Conservation (phyloP, 2,329 filamentous ascomycete species). For the Apiospora koreana region DNA sequence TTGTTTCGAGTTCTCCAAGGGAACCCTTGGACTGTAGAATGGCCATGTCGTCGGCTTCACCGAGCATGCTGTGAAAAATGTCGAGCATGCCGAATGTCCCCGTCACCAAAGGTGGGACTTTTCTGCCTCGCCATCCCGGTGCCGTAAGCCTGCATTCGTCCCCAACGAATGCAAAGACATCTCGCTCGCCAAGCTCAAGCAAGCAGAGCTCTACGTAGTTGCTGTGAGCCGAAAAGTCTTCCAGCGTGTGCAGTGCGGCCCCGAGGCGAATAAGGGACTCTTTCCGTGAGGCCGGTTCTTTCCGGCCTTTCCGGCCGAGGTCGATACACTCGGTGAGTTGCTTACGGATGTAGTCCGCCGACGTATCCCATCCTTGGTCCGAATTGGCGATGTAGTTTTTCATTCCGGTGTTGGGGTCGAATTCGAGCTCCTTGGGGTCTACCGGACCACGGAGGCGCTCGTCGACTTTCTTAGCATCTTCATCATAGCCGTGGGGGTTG, state of each 20-base stretch:
- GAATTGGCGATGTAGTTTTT: slow-evolving; percentile 34
- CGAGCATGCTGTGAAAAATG: slow-evolving; percentile 33
- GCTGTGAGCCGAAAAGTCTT: slow-evolving; percentile 56
- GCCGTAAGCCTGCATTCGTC: slow-evolving; percentile 32
- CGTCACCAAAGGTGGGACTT: slow-evolving; percentile 52
- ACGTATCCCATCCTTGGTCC: slow-evolving; percentile 29
- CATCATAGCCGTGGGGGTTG: slow-evolving; percentile 40
- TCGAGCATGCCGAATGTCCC: slow-evolving; percentile 51
- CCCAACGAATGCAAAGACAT: slow-evolving; percentile 55
- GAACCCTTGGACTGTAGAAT: slow-evolving; percentile 31
- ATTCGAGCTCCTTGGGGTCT: slow-evolving; percentile 29
- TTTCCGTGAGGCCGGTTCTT: slow-evolving; percentile 21
- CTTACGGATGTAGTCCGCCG: slow-evolving; percentile 29
- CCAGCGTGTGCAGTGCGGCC: slow-evolving; percentile 52
- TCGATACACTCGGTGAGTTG: slow-evolving; percentile 28
- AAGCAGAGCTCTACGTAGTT: slow-evolving; percentile 56
- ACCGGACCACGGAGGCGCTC: slow-evolving; percentile 30
- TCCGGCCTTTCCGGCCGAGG: slow-evolving; percentile 24
- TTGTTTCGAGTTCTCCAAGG: slow-evolving; percentile 28
- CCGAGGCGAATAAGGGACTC: slow-evolving; percentile 39
- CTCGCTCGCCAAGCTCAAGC: slow-evolving; percentile 48
- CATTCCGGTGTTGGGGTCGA: slow-evolving; percentile 33
- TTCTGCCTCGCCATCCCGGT: slow-evolving; percentile 40
- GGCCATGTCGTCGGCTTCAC: slow-evolving; percentile 33
- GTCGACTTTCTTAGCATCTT: slow-evolving; percentile 31